Evolutionary conservation across 2,329 filamentous ascomycete genomes (phyloP).

Genomic region (Dactylonectria estremocensis): DNA sequence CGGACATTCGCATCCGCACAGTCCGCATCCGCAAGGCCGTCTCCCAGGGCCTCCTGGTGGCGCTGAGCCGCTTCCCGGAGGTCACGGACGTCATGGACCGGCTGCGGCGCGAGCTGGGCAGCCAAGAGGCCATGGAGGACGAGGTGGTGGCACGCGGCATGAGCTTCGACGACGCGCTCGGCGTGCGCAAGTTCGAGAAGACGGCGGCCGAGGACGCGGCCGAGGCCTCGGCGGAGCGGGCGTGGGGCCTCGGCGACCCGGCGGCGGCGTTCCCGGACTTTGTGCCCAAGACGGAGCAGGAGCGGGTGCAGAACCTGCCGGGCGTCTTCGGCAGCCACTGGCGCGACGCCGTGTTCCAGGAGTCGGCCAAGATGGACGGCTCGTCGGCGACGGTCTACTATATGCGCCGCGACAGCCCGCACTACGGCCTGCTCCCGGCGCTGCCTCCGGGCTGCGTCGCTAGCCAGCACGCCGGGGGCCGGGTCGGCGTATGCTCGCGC

Average conservation of each 20-base stretch:
- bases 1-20: constrained; percentile 40
- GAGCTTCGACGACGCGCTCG: constrained; percentile 40
- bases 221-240: too few species aligned
- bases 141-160: constrained; percentile 12
- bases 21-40: constrained; percentile 35
- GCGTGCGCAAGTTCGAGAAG: constrained; percentile 42
- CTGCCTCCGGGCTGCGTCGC: not conserved
- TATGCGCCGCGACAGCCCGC: constrained; percentile 42
- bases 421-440: constrained; percentile 38
- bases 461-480: constrained; percentile 1
- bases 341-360: constrained; percentile 51
- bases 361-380: constrained; percentile 58
- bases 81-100: constrained; percentile 12
- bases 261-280: constrained; percentile 40
- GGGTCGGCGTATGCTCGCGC: constrained; percentile 43
- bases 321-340: constrained; percentile 33
- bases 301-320: constrained; percentile 45
- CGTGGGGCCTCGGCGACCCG: not conserved
- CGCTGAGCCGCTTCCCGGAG: constrained; percentile 40
- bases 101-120: not conserved
- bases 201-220: not conserved
- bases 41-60: constrained; percentile 43
- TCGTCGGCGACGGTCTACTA: constrained; percentile 57
- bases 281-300: constrained; percentile 43
- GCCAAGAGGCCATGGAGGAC: constrained; percentile 11